These are phyloP conservation scores for Chenopodium suecicum DNA, from an alignment of 148 eudicot species.

Conservation along the genomic window DNA sequence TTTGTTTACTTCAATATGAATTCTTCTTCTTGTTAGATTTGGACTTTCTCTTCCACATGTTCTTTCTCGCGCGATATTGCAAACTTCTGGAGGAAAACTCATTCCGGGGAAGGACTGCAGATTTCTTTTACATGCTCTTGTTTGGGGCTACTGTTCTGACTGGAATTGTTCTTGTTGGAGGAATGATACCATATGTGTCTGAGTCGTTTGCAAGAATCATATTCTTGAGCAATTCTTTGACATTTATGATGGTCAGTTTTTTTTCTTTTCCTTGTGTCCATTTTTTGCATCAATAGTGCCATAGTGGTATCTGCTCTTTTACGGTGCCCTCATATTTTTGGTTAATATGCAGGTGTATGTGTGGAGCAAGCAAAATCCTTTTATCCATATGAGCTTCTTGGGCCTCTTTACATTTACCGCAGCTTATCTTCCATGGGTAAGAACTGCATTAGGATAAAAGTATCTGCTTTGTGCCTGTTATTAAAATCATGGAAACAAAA, in stretches of 20 bases:
- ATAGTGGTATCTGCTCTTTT: not conserved
- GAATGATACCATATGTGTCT: conserved; percentile 92
- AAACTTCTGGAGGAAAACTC: conserved; percentile 98
- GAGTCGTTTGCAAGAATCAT: conserved; percentile 90
- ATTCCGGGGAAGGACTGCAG: conserved; percentile 92
- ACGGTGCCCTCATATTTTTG: conserved; percentile 6
- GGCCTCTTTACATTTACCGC: conserved; percentile 97
- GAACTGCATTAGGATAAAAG: conserved; percentile 15
- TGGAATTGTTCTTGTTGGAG: conserved; percentile 89
- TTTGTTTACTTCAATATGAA: conserved; percentile 14
- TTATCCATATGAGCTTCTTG: conserved; percentile 94
- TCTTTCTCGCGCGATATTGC: conserved; percentile 96
- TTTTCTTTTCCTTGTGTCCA: not conserved
- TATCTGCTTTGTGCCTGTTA: not conserved
- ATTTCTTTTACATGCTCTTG: conserved; percentile 95
- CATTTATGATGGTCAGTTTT: conserved; percentile 91
- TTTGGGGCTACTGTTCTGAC: conserved; percentile 92
- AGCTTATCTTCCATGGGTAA: conserved; percentile 97
- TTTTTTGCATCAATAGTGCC: not conserved
- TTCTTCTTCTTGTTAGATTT: conserved; percentile 47
- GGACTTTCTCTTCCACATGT: conserved; percentile 99
- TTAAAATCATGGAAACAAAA: not conserved
- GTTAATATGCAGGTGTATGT: conserved; percentile 70
- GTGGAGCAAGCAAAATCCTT: conserved; percentile 99
- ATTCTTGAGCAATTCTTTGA: conserved; percentile 93